Conservation (phyloP, 352 stramenopile species). For the Globisporangium carolinianum region DNA sequence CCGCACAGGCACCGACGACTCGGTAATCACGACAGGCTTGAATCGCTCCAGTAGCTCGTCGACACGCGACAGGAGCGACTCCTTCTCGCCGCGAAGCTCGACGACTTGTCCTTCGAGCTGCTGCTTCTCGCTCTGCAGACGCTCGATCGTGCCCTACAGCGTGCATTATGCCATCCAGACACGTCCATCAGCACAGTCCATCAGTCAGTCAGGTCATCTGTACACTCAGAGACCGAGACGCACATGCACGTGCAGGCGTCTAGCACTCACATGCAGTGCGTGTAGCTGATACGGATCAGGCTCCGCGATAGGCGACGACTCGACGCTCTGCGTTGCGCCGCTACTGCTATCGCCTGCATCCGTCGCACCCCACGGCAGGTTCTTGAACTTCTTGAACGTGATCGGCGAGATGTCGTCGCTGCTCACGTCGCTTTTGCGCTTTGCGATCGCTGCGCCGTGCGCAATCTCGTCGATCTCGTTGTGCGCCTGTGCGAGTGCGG, state of each 20-base stretch:
- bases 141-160: constrained; percentile 20
- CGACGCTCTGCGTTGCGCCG: too few species aligned
- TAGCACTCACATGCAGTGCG: constrained; percentile 6
- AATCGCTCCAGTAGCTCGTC: constrained; percentile 5
- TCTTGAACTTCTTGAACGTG: constrained; percentile 36
- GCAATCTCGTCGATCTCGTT: constrained; percentile 14
- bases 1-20: neutral
- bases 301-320: constrained; percentile 1
- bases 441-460: constrained; percentile 10
- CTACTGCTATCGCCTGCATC: too few species aligned
- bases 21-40: neutral
- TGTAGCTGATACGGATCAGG: constrained; percentile 4
- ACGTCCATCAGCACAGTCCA: too few species aligned
- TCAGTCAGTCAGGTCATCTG: too few species aligned
- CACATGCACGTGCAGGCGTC: neutral
- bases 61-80: constrained; percentile 5
- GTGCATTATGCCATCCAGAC: too few species aligned
- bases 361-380: constrained; percentile 18
- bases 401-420: constrained; percentile 24
- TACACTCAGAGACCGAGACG: neutral
- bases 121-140: constrained; percentile 21
- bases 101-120: constrained; percentile 20
- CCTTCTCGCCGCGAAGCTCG: constrained; percentile 19
- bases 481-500: constrained; percentile 24
- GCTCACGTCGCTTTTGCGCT: constrained; percentile 30